Percentiles rank a stretch among this genome's conserved stretches.
Conservation (phyloP, 1,284 basidiomycete species). For the Irpex rosettiformis region DNA sequence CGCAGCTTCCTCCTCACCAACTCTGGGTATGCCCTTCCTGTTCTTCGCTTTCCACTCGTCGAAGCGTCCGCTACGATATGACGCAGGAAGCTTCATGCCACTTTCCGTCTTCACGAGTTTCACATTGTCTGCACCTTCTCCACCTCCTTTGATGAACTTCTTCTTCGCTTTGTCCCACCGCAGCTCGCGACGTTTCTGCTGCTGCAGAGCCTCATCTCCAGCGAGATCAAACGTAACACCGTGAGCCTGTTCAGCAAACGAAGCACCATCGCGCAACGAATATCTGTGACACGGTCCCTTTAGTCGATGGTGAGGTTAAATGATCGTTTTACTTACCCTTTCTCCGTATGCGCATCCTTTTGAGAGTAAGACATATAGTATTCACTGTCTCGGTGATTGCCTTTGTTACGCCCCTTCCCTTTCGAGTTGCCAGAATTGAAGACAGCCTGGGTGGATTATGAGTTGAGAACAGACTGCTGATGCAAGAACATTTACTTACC, state of each 20-base stretch:
- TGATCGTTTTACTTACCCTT: constrained; percentile 58
- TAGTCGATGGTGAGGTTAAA: background rate
- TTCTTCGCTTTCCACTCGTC: constrained; percentile 92
- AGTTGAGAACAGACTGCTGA: constrained; percentile 2
- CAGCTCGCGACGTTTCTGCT: constrained; percentile 63
- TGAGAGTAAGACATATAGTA: constrained; percentile 94
- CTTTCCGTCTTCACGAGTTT: constrained; percentile 95
- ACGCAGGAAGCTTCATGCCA: constrained; percentile 89
- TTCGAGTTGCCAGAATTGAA: constrained; percentile 60
- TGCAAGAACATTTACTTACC: constrained; percentile 51
- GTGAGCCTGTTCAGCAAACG: constrained; percentile 84
- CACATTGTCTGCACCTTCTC: constrained; percentile 87
- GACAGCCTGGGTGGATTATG: constrained; percentile 50
- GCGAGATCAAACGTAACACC: constrained; percentile 82
- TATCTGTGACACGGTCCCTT: constrained; percentile 49
- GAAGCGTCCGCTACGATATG: constrained; percentile 90
- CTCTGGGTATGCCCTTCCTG: constrained; percentile 67
- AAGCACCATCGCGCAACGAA: constrained; percentile 80
- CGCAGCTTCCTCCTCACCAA: constrained; percentile 76
- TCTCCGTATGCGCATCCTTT: constrained; percentile 81
- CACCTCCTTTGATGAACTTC: constrained; percentile 86
- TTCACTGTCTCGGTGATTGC: constrained; percentile 72
- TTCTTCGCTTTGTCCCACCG: constrained; percentile 98
- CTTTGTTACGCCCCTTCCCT: constrained; percentile 35
- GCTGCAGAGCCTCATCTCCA: constrained; percentile 71